Conservation (phyloP, 306 rosid genomes). For the Pyrus communis region DNA sequence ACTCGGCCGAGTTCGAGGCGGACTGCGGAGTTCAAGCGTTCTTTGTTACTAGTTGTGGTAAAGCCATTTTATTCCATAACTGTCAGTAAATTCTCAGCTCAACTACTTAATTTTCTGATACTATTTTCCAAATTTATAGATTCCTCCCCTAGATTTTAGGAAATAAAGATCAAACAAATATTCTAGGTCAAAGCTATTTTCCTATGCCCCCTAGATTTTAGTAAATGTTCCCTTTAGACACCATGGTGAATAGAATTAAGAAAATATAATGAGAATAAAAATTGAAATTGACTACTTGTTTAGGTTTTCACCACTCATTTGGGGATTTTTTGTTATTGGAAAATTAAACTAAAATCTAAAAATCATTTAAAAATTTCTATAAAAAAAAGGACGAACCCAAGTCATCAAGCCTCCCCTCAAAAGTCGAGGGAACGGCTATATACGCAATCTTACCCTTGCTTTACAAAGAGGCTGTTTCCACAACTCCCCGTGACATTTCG, state of each 20-base stretch:
- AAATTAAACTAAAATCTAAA: too few relatives aligned
- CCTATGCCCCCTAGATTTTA: not conserved
- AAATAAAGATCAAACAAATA: not conserved
- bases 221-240: not conserved
- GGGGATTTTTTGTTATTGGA: too few relatives aligned
- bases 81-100: not conserved
- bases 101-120: not conserved
- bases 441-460: too few relatives aligned
- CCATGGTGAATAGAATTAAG: not conserved
- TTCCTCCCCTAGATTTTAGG: too few relatives aligned
- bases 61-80: not conserved
- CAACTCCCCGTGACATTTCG: fast-evolving
- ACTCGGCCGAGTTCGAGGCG: not conserved
- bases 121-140: too few relatives aligned
- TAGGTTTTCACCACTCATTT: too few relatives aligned
- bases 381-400: too few relatives aligned
- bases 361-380: too few relatives aligned
- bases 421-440: too few relatives aligned
- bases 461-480: too few relatives aligned
- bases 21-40: constrained; percentile 13
- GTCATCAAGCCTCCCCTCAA: too few relatives aligned
- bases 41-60: constrained; percentile 43
- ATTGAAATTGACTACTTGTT: not conserved
- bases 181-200: not conserved
- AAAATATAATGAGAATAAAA: too few relatives aligned